Evolutionary conservation across 768 basidiomycete species (phyloP).

Genomic region (Lactarius deliciosus): DNA sequence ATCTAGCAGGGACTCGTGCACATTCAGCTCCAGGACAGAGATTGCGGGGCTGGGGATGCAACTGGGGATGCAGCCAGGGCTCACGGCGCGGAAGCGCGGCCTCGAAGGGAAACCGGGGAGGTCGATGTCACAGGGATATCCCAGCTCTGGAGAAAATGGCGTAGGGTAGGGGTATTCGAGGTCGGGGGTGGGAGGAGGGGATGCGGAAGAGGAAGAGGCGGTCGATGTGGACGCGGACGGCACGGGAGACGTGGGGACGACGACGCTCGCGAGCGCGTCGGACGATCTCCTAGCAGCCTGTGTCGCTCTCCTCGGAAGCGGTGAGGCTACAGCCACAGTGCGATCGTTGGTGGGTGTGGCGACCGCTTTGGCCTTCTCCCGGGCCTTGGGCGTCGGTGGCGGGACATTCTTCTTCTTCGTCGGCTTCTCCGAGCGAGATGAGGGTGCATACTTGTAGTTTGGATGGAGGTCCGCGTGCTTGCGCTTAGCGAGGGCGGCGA

Average conservation of each 20-base stretch:
- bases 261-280: neutral
- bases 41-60: constrained; percentile 18
- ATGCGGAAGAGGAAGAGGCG: constrained; percentile 1
- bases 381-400: constrained; percentile 32
- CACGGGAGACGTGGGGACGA: neutral
- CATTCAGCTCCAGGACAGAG: constrained; percentile 14
- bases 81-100: constrained; percentile 15
- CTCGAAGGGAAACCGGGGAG: constrained; percentile 5
- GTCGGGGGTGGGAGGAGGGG: neutral
- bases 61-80: constrained; percentile 3
- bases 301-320: neutral
- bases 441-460: constrained; percentile 63
- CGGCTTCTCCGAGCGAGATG: constrained; percentile 35
- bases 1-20: neutral
- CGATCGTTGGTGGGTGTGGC: constrained; percentile 39
- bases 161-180: neutral
- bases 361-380: constrained; percentile 42
- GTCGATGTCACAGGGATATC: constrained; percentile 2
- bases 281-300: neutral
- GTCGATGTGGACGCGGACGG: neutral
- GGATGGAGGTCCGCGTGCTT: constrained; percentile 54
- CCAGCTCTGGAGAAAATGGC: constrained; percentile 4
- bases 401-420: constrained; percentile 41
- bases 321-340: neutral
- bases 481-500: constrained; percentile 48